Percentiles rank a stretch among this genome's conserved stretches.
These are phyloP conservation scores for Zygosaccharomyces lentus DNA, from an alignment of 805 yeast genomes.

Conservation along the genomic window DNA sequence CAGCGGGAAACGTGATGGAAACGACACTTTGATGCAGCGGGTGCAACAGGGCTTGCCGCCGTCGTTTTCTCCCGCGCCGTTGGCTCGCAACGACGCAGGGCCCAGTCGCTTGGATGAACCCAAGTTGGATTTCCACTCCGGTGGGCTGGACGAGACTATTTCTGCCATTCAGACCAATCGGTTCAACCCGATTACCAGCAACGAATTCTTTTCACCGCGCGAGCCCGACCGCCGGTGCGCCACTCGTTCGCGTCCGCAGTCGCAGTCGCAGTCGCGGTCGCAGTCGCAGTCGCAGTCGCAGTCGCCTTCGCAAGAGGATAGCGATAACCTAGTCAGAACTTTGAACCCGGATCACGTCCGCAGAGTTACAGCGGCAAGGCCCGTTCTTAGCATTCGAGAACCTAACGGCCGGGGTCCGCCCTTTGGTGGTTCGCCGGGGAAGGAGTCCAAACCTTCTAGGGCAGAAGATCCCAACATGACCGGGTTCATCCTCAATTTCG, in stretches of 20 bases:
- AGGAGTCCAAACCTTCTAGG: neutral
- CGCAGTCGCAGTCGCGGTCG: neutral
- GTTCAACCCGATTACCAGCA: slow-evolving; percentile 17
- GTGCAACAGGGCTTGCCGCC: slow-evolving; percentile 13
- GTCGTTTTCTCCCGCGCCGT: slow-evolving; percentile 9
- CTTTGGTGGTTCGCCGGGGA: neutral
- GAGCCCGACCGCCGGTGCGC: neutral
- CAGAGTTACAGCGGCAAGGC: neutral
- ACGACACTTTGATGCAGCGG: slow-evolving; percentile 15
- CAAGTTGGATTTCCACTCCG: slow-evolving; percentile 7
- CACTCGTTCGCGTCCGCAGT: neutral
- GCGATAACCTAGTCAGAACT: neutral
- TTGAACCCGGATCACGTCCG: slow-evolving; percentile 1
- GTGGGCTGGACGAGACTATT: slow-evolving; percentile 13
- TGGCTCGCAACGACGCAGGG: slow-evolving; percentile 1
- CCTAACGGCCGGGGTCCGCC: neutral
- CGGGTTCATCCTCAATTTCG: slow-evolving; percentile 15
- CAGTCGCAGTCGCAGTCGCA: neutral
- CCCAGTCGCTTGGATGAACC: slow-evolving; percentile 1
- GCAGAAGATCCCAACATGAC: neutral
- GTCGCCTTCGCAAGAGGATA: neutral
- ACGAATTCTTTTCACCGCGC: slow-evolving; percentile 12
- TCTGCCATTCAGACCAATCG: slow-evolving; percentile 10
- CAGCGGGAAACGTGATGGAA: slow-evolving; percentile 24
- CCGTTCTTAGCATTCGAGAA: neutral